phyloP scores from a whole-genome alignment of 2,329 filamentous ascomycete genomes.

The Iodosphaeria phyllophila region DNA sequence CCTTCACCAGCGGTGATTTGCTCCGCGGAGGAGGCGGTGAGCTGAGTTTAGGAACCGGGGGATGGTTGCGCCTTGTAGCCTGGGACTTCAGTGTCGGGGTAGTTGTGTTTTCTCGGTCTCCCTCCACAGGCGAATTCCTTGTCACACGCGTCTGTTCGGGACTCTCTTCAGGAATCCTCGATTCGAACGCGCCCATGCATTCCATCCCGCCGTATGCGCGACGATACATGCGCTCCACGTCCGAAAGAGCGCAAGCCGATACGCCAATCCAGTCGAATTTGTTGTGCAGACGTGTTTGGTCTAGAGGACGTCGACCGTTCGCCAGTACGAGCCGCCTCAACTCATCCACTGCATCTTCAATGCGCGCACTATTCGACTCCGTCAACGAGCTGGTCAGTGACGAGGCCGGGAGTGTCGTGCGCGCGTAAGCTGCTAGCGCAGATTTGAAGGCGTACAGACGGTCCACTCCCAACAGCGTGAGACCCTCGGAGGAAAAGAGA shows the following conservation, averaged over 20 bases:
- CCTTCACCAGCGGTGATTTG: conserved; percentile 7
- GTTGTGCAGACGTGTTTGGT: conserved; percentile 29
- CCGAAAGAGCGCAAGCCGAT: conserved; percentile 26
- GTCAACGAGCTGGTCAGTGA: conserved; percentile 12
- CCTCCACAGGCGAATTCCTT: conserved; percentile 7
- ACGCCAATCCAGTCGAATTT: conserved; percentile 40
- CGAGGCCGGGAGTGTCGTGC: conserved; percentile 11
- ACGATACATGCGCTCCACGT: conserved; percentile 37
- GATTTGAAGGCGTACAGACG: conserved; percentile 45
- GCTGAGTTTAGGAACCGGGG: background rate
- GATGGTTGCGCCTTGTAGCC: no score
- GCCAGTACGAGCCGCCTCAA: conserved; percentile 39
- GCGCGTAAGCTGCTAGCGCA: conserved; percentile 36
- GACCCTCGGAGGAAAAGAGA: conserved; percentile 38
- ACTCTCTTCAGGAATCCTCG: conserved; percentile 14
- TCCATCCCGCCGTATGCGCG: conserved; percentile 33
- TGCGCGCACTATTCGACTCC: conserved; percentile 11
- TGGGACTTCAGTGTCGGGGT: no score
- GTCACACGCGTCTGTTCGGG: no score
- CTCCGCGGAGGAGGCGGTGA: no score
- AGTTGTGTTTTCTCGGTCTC: conserved; percentile 1
- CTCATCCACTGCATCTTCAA: conserved; percentile 45
- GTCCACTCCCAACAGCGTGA: conserved; percentile 41
- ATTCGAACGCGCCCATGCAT: conserved; percentile 25
- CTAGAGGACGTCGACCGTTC: conserved; percentile 27